Evolutionary conservation across 169 alveolate species (phyloP).

Genomic region (Eimeria zaria): DNA sequence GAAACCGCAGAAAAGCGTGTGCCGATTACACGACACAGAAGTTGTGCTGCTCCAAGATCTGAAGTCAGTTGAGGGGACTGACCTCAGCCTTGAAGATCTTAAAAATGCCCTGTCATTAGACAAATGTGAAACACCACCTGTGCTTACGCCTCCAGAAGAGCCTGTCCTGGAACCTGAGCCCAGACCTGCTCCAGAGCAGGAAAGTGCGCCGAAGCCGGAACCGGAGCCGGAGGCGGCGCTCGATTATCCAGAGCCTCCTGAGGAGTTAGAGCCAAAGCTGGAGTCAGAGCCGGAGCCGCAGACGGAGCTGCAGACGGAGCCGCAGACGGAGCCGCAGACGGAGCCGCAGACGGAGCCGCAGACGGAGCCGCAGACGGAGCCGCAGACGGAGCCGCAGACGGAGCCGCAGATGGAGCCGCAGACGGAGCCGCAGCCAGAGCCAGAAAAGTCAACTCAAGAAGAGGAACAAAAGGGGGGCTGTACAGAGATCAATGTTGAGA

Average conservation of each 20-base stretch:
- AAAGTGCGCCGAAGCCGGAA: neutral
- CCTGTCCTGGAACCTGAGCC: conserved; percentile 21
- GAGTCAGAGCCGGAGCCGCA: neutral
- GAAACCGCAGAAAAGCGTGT: neutral
- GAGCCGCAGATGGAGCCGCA: neutral
- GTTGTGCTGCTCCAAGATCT: conserved; percentile 58
- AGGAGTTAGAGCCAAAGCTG: neutral
- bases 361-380: neutral
- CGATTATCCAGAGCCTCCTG: neutral
- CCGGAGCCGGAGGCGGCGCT: neutral
- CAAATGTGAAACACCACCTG: neutral
- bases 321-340: neutral
- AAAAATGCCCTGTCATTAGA: neutral
- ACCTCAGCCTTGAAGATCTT: conserved; percentile 23
- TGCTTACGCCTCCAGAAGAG: neutral
- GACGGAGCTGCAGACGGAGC: neutral
- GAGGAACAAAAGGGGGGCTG: neutral
- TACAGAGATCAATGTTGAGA: neutral
- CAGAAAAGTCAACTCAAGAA: neutral
- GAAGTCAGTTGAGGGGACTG: conserved; percentile 18
- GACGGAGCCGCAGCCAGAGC: neutral
- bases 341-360: neutral
- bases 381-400: neutral
- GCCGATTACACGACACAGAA: conserved; percentile 30
- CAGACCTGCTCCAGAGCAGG: neutral